Evolutionary conservation across 2,329 filamentous ascomycete species (phyloP).

Genomic region (Triangularia verruculosa): DNA sequence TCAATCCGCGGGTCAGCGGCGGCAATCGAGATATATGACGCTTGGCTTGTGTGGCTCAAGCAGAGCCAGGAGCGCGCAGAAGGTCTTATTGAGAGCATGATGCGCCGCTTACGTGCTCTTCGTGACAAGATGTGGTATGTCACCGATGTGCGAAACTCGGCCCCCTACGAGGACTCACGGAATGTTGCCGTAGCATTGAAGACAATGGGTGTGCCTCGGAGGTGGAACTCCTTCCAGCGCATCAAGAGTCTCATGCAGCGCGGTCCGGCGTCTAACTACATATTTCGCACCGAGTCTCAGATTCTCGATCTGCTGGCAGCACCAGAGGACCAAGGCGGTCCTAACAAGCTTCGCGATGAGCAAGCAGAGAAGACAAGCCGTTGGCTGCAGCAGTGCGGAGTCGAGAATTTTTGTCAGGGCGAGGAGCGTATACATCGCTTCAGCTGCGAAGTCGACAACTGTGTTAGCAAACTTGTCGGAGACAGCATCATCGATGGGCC

Average conservation of each 20-base stretch:
- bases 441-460: slow-evolving; percentile 83
- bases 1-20: slow-evolving; percentile 66
- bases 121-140: slow-evolving; percentile 99
- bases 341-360: slow-evolving; percentile 94
- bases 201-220: slow-evolving; percentile 74
- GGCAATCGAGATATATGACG: slow-evolving; percentile 74
- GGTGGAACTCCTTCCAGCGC: slow-evolving; percentile 50
- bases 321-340: slow-evolving; percentile 77
- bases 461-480: slow-evolving; percentile 79
- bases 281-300: slow-evolving; percentile 79
- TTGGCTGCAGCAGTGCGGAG: slow-evolving; percentile 77
- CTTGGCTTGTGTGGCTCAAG: slow-evolving; percentile 80
- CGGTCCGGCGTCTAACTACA: slow-evolving; percentile 55
- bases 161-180: slow-evolving; percentile 79
- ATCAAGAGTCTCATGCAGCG: slow-evolving; percentile 47
- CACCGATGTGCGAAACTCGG: slow-evolving; percentile 87
- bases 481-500: slow-evolving; percentile 81
- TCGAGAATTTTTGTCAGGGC: slow-evolving; percentile 91
- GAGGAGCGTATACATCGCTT: slow-evolving; percentile 95
- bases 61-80: slow-evolving; percentile 79
- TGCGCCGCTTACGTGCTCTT: slow-evolving; percentile 68
- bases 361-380: slow-evolving; percentile 80
- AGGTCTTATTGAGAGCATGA: slow-evolving; percentile 69
- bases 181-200: slow-evolving; percentile 85
- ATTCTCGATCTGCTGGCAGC: slow-evolving; percentile 85